Percentiles rank a stretch among this genome's conserved stretches.
Evolutionary conservation across 345 rosid species (phyloP).

Genomic region (Sisymbrium altissimum): DNA sequence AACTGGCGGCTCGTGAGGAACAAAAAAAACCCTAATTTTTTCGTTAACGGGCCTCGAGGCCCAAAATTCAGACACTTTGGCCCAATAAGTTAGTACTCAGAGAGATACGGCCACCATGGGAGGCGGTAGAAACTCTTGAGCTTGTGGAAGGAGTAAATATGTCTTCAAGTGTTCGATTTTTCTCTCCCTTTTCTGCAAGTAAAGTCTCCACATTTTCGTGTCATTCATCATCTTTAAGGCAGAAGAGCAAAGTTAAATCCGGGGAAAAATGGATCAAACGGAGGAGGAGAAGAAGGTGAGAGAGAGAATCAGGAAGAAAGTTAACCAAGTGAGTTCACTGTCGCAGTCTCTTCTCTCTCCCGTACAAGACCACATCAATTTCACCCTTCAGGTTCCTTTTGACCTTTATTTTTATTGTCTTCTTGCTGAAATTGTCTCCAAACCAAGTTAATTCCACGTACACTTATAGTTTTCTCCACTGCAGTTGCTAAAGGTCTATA

Average conservation of each 20-base stretch:
- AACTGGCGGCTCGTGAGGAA: background rate
- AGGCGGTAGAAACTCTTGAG: background rate
- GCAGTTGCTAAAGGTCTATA: background rate
- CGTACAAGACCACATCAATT: constrained; percentile 81
- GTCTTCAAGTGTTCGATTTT: background rate
- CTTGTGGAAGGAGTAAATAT: constrained; percentile 2
- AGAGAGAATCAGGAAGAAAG: constrained; percentile 63
- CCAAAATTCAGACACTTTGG: background rate
- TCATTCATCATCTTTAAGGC: background rate
- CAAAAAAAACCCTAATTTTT: constrained; percentile 19
- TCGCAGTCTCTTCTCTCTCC: constrained; percentile 73
- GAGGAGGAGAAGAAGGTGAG: constrained; percentile 60
- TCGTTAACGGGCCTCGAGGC: background rate
- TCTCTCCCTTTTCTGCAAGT: background rate
- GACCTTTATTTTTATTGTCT: background rate
- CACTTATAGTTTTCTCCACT: too few relatives aligned
- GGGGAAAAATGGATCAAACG: constrained; percentile 44
- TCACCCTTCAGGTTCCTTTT: constrained; percentile 72
- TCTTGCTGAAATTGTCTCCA: background rate
- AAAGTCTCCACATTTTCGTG: background rate
- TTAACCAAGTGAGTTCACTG: constrained; percentile 59
- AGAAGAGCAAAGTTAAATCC: background rate
- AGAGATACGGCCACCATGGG: constrained; percentile 15
- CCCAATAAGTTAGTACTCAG: constrained; percentile 7
- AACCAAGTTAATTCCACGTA: background rate